Evolutionary conservation across 2,329 filamentous ascomycete species (phyloP).

Genomic region (Neonectria punicea): DNA sequence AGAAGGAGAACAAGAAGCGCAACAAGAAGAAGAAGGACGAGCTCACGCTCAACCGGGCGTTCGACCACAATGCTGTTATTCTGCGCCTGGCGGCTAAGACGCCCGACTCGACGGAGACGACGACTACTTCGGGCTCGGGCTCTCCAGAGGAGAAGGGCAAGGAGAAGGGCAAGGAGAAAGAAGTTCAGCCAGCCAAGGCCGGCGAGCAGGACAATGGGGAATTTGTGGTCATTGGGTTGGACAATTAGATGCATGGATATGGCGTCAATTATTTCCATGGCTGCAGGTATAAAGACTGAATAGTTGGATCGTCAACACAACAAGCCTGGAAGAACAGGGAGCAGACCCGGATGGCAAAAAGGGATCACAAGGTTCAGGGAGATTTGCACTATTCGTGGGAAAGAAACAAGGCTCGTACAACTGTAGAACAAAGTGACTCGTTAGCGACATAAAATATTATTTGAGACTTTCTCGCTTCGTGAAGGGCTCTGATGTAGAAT

Average conservation of each 20-base stretch:
- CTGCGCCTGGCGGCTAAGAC: constrained; percentile 15
- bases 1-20: constrained; percentile 12
- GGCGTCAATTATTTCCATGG: not conserved
- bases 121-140: not conserved
- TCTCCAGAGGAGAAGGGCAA: not conserved
- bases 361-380: not conserved
- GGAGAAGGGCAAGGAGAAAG: not conserved
- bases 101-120: not conserved
- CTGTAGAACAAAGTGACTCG: not conserved
- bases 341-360: not conserved
- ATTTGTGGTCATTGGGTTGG: not conserved
- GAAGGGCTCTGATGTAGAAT: not conserved
- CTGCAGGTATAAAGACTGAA: not conserved
- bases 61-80: constrained; percentile 14
- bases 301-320: not conserved
- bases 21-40: not conserved
- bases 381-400: not conserved
- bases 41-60: not conserved
- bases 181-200: not conserved
- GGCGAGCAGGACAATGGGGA: not conserved
- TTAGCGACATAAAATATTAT: not conserved
- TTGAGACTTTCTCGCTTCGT: not conserved
- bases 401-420: not conserved
- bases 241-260: not conserved
- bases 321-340: not conserved